phyloP scores from a whole-genome alignment of 148 eudicot genomes.

The Drosera capensis region DNA sequence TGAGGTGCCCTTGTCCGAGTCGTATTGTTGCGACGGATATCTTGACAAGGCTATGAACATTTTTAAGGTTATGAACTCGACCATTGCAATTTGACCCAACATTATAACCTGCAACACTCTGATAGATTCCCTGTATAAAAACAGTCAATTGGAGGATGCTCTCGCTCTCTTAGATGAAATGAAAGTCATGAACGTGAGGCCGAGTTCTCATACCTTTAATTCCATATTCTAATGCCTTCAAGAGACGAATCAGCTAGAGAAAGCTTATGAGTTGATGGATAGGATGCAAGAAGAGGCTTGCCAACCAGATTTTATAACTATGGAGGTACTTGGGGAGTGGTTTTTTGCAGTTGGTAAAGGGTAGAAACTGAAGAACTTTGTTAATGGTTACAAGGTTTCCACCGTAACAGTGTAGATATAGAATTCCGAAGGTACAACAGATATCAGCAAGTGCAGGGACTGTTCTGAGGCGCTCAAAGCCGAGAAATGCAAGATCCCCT shows the following conservation, averaged over 20 bases:
- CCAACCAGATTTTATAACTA: constrained; percentile 59
- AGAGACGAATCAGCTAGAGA: constrained; percentile 35
- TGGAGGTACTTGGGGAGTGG: constrained; percentile 71
- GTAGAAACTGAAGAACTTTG: constrained; percentile 41
- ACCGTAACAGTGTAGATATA: neutral
- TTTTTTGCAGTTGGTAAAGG: constrained; percentile 50
- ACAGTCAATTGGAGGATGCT: constrained; percentile 28
- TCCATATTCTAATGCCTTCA: constrained; percentile 51
- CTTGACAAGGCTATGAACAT: constrained; percentile 45
- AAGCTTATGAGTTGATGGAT: constrained; percentile 61
- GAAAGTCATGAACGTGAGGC: constrained; percentile 44
- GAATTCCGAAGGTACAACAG: too few species aligned
- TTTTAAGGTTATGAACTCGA: constrained; percentile 29
- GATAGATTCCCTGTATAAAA: constrained; percentile 48
- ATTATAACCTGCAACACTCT: constrained; percentile 61
- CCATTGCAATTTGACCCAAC: constrained; percentile 35
- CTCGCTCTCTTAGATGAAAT: constrained; percentile 54
- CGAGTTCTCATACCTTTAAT: constrained; percentile 56
- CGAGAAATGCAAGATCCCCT: too few species aligned
- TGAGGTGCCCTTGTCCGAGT: constrained; percentile 50
- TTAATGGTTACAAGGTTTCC: constrained; percentile 19
- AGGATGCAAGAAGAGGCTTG: constrained; percentile 54
- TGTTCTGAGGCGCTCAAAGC: too few species aligned
- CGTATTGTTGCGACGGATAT: constrained; percentile 34
- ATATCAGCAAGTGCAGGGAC: too few species aligned